Evolutionary conservation across 1,284 basidiomycete species (phyloP).

Genomic region (Ustilago vetiveriae): DNA sequence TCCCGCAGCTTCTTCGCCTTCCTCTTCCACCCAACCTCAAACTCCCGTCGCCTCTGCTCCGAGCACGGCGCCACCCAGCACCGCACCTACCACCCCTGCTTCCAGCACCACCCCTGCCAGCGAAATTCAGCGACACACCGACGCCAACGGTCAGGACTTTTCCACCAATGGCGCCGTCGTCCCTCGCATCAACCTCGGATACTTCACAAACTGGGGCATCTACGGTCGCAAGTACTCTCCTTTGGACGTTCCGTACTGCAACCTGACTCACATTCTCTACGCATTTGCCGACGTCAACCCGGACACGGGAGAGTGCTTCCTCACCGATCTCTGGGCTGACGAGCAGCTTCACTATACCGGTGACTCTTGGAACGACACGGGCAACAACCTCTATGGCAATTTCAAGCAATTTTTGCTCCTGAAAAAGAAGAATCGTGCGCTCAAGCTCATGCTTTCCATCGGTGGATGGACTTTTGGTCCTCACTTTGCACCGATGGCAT

Average conservation of each 20-base stretch:
- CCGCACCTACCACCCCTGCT: constrained; percentile 6
- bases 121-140: neutral
- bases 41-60: constrained; percentile 9
- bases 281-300: constrained; percentile 83
- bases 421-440: constrained; percentile 76
- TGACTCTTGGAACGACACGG: constrained; percentile 70
- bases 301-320: constrained; percentile 71
- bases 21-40: constrained; percentile 5
- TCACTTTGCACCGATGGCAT: constrained; percentile 63
- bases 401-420: constrained; percentile 85
- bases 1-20: constrained; percentile 6
- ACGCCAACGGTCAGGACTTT: constrained; percentile 25
- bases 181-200: constrained; percentile 37
- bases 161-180: constrained; percentile 42
- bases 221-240: constrained; percentile 87
- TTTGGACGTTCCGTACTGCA: constrained; percentile 73
- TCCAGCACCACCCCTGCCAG: constrained; percentile 4
- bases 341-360: constrained; percentile 73
- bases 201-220: constrained; percentile 79
- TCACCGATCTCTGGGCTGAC: constrained; percentile 85
- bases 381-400: constrained; percentile 86
- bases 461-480: constrained; percentile 68
- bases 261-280: constrained; percentile 84
- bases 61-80: constrained; percentile 8
- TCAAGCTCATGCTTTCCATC: constrained; percentile 68